Conservation (phyloP, 2,329 filamentous ascomycete genomes). For the Ploettnerulaceae sp. region DNA sequence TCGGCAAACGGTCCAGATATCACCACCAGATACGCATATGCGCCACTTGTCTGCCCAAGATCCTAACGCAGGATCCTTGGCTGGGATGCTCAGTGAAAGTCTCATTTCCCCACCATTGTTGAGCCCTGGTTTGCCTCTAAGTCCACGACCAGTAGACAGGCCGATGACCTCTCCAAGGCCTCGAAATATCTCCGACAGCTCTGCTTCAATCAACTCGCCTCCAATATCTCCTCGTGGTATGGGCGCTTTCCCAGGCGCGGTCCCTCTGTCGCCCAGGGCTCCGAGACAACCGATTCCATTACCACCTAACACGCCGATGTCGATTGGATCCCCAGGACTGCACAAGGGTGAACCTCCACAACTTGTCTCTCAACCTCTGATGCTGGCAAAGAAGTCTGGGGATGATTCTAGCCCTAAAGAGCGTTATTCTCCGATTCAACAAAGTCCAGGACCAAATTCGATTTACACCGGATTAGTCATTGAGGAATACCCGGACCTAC, state of each 20-base stretch:
- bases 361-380: slow-evolving; percentile 39
- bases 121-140: slow-evolving; percentile 56
- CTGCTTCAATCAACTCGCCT: slow-evolving; percentile 51
- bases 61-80: slow-evolving; percentile 44
- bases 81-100: slow-evolving; percentile 44
- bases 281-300: slow-evolving; percentile 69
- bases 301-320: slow-evolving; percentile 63
- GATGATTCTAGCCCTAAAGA: slow-evolving; percentile 24
- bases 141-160: slow-evolving; percentile 51
- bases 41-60: slow-evolving; percentile 34
- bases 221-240: slow-evolving; percentile 60
- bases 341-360: slow-evolving; percentile 32
- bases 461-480: slow-evolving; percentile 76
- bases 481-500: slow-evolving; percentile 79
- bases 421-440: slow-evolving; percentile 15
- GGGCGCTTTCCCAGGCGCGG: slow-evolving; percentile 40
- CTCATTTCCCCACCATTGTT: slow-evolving; percentile 42
- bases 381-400: slow-evolving; percentile 36
- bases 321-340: slow-evolving; percentile 47
- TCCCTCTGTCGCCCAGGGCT: slow-evolving; percentile 66
- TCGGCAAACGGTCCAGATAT: slow-evolving; percentile 33
- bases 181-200: slow-evolving; percentile 40
- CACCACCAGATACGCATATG: slow-evolving; percentile 31
- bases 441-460: slow-evolving; percentile 41
- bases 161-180: slow-evolving; percentile 55